Percentiles rank a stretch among this genome's conserved stretches.
These are phyloP conservation scores for Russula foetens DNA, from an alignment of 768 basidiomycete species.

Conservation along the genomic window DNA sequence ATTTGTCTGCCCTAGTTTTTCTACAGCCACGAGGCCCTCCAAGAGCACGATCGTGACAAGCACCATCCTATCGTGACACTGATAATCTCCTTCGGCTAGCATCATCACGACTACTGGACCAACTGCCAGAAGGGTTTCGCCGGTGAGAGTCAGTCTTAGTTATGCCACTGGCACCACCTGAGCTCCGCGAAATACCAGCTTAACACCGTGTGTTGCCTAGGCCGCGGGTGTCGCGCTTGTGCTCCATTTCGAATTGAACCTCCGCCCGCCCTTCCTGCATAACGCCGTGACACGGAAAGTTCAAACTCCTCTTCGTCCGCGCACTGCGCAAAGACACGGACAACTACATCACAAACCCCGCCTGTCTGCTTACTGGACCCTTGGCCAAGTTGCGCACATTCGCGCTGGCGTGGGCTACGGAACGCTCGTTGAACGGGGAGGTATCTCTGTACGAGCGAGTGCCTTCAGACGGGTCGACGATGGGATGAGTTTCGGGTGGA, in stretches of 20 bases:
- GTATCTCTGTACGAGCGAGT: constrained; percentile 49
- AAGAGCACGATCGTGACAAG: constrained; percentile 15
- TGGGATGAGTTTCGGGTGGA: too few species aligned
- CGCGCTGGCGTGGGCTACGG: constrained; percentile 27
- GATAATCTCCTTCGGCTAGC: too few species aligned
- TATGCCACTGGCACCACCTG: constrained; percentile 41
- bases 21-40: background rate
- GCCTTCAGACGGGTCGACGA: too few species aligned
- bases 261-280: constrained; percentile 44
- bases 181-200: constrained; percentile 44
- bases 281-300: constrained; percentile 28
- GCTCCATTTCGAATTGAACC: constrained; percentile 60
- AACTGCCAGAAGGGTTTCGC: constrained; percentile 38
- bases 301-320: constrained; percentile 1
- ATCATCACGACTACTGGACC: constrained; percentile 36
- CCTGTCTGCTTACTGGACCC: background rate
- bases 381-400: background rate
- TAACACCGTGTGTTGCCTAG: constrained; percentile 30
- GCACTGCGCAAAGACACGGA: background rate
- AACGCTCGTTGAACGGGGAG: constrained; percentile 36
- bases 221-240: constrained; percentile 42
- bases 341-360: constrained; percentile 4
- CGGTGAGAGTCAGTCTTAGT: constrained; percentile 35
- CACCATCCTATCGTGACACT: too few species aligned
- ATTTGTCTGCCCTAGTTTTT: background rate